These are phyloP conservation scores for Lachnellula cervina DNA, from an alignment of 2,329 filamentous ascomycete genomes.

Conservation along the genomic window DNA sequence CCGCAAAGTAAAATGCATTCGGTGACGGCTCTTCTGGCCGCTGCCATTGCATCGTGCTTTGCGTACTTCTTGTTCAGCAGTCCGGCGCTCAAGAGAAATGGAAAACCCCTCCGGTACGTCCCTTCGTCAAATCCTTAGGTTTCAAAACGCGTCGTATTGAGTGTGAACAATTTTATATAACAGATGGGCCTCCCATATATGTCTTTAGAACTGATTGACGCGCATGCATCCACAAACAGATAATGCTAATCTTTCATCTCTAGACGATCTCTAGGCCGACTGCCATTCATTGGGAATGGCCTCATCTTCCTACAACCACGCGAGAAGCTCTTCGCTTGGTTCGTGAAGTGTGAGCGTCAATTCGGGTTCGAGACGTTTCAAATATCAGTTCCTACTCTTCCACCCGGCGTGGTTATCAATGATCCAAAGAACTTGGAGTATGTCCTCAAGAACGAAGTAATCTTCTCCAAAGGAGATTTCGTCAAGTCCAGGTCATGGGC, in stretches of 20 bases:
- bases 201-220: not conserved
- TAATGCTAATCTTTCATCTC: not conserved
- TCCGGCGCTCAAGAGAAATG: conserved; percentile 26
- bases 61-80: conserved; percentile 15
- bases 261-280: conserved; percentile 30
- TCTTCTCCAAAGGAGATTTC: conserved; percentile 59
- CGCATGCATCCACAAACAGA: not conserved
- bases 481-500: conserved; percentile 57
- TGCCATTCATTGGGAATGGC: conserved; percentile 55
- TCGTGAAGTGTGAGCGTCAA: conserved; percentile 50
- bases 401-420: conserved; percentile 58
- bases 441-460: conserved; percentile 55
- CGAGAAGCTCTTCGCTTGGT: conserved; percentile 59
- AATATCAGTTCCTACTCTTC: conserved; percentile 57
- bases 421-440: conserved; percentile 58
- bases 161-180: not conserved
- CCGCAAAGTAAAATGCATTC: conserved; percentile 18
- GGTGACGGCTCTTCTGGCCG: conserved; percentile 12
- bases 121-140: not conserved
- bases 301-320: conserved; percentile 56
- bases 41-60: conserved; percentile 7
- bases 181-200: not conserved
- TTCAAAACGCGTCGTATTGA: not conserved
- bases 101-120: conserved; percentile 26
- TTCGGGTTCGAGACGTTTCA: conserved; percentile 58